Conservation (phyloP, 257 asterid species). For the Scutellaria barbata region DNA sequence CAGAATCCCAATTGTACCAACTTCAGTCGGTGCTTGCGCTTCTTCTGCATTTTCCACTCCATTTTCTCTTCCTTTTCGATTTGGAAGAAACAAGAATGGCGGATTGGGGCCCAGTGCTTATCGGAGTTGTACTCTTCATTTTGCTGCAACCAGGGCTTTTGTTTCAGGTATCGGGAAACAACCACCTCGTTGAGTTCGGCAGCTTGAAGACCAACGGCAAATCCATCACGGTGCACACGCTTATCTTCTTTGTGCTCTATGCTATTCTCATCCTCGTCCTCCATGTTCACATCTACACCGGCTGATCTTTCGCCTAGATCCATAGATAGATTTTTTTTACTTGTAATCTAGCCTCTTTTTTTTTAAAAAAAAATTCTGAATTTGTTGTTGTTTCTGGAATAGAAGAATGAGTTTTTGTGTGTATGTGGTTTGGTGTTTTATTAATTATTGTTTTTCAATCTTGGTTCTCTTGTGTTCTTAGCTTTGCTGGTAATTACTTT, state of each 20-base stretch:
- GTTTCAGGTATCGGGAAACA: conserved; percentile 81
- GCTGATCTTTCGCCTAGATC: conserved; percentile 42
- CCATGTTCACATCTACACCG: conserved; percentile 82
- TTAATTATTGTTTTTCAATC: not conserved
- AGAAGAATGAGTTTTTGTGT: not conserved
- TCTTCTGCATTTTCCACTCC: not conserved
- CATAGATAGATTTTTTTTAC: not conserved
- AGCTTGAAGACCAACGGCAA: conserved; percentile 87
- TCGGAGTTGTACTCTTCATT: conserved; percentile 84
- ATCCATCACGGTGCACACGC: conserved; percentile 80
- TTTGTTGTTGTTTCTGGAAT: not conserved
- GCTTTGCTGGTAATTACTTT: not conserved
- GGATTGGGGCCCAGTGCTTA: conserved; percentile 86
- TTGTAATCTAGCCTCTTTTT: no score
- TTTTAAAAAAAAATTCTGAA: no score
- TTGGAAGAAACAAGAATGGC: conserved; percentile 50
- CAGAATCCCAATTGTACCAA: not conserved
- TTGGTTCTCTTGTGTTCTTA: not conserved
- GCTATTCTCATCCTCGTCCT: conserved; percentile 75
- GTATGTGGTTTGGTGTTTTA: not conserved
- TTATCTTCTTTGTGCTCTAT: conserved; percentile 72
- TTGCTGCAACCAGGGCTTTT: conserved; percentile 81
- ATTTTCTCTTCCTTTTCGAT: not conserved
- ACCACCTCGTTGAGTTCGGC: conserved; percentile 69
- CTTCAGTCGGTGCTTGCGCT: no score